Base-by-base conservation (phyloP, 108 stramenopile genomes). In the Fragilaria crotonensis region DNA sequence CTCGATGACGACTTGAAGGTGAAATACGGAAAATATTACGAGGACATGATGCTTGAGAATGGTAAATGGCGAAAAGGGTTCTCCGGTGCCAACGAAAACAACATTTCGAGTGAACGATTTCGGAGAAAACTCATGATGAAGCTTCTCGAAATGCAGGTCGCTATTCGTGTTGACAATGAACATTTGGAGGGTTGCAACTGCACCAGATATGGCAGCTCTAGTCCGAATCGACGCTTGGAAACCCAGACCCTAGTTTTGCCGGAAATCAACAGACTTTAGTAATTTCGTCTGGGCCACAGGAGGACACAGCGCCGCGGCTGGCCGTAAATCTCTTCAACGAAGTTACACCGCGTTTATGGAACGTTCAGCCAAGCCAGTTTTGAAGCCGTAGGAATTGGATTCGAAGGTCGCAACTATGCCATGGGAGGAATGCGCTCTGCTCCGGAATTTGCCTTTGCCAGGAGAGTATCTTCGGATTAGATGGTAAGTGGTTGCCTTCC, bases 251-350 rank as follows among this genome's bases (percentile, higher is more conserved):
- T 11, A 9, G 28, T 27, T 14, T 7, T 54, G 5, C 54, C 28
- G 11, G 54, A 55, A 56, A 41, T 14, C 36, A 41, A 1, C 18
- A 51, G 64, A 48, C 22, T 45, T 52, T 5, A 11, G 62, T 26
- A 68, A 65, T 7, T 80, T 80, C 61, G 77, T 77, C 11, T 87
- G 80, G 80, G 72, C 80, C 2, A 83, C 81, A 11, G 81, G 81
- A 26, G 90, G 90, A 2, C 90, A 93, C 57, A 75, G 72, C 20
- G 75, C 86, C 14, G 72, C 85, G 0, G 90, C 90, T 0, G 90
- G 83, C 5, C 90, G 89, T 67, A 87, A 87, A 19, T 83, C 84
- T 59, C 54, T 75, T 0, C 70, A 75, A 47, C 82, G 86, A 61
- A 59, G 64, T 18, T 87, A 87, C 45, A 85, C 84, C 25, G 79